These are phyloP conservation scores for Pestalotiopsis sp. DNA, from an alignment of 2,329 filamentous ascomycete genomes.

Conservation along the genomic window DNA sequence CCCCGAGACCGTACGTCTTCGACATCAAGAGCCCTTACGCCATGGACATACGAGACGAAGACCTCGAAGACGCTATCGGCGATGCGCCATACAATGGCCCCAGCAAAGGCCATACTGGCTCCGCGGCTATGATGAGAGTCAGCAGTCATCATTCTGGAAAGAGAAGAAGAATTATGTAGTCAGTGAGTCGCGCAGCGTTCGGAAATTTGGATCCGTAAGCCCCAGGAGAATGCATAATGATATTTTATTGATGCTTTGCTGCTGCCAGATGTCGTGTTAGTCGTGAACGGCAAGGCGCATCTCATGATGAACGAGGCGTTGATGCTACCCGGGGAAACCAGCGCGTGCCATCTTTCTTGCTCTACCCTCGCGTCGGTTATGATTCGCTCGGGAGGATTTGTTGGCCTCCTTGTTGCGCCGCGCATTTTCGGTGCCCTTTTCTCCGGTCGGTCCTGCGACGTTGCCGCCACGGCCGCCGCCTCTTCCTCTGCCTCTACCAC, in stretches of 20 bases:
- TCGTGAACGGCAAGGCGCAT: too few species aligned
- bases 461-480: constrained; percentile 59
- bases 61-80: constrained; percentile 31
- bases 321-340: constrained; percentile 32
- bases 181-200: neutral
- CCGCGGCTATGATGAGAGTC: constrained; percentile 21
- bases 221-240: neutral
- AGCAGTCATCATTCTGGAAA: constrained; percentile 26
- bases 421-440: constrained; percentile 73
- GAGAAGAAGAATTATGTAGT: constrained; percentile 26
- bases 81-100: constrained; percentile 14
- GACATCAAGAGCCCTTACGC: constrained; percentile 44
- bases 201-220: neutral
- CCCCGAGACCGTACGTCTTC: constrained; percentile 34
- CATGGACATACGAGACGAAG: constrained; percentile 36
- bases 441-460: constrained; percentile 66
- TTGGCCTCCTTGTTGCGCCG: constrained; percentile 79
- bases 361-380: constrained; percentile 76
- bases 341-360: constrained; percentile 68
- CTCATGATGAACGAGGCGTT: neutral
- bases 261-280: too few species aligned
- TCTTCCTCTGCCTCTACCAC: constrained; percentile 48
- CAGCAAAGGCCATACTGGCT: constrained; percentile 27
- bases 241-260: too few species aligned
- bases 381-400: constrained; percentile 82